Conservation (phyloP, 345 rosid species). For the Atalantia buxifolia region DNA sequence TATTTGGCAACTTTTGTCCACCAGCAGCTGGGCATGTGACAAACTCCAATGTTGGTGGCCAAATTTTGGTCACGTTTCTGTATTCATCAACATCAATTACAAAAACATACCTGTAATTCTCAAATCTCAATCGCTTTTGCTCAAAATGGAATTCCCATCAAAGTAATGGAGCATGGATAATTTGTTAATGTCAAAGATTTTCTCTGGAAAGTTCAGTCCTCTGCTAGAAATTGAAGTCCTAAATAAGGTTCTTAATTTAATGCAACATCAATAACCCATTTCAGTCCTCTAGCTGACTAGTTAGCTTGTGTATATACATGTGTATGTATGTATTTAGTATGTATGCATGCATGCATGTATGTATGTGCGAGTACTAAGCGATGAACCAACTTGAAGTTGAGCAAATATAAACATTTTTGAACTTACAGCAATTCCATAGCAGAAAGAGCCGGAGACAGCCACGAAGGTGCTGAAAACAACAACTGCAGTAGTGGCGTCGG, state of each 20-base stretch:
- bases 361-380: not conserved
- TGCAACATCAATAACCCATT: no score
- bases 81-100: not conserved
- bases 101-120: not conserved
- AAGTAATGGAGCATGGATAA: not conserved
- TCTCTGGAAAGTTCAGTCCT: not conserved
- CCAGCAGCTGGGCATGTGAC: not conserved
- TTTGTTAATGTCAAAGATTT: not conserved
- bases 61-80: not conserved
- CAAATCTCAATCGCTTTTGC: not conserved
- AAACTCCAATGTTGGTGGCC: not conserved
- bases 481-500: slow-evolving; percentile 14
- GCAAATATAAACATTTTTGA: not conserved
- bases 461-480: slow-evolving; percentile 47
- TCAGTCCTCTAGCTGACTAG: no score
- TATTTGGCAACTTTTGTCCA: not conserved
- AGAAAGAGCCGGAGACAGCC: slow-evolving; percentile 48
- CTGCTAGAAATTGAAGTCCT: not conserved
- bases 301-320: no score
- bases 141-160: not conserved
- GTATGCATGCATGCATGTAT: not conserved
- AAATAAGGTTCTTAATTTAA: not conserved
- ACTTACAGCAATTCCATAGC: slow-evolving; percentile 55
- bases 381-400: not conserved
- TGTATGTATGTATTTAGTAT: no score